Evolutionary conservation across 2,329 filamentous ascomycete species (phyloP).

Genomic region (Aspergillus sp.): DNA sequence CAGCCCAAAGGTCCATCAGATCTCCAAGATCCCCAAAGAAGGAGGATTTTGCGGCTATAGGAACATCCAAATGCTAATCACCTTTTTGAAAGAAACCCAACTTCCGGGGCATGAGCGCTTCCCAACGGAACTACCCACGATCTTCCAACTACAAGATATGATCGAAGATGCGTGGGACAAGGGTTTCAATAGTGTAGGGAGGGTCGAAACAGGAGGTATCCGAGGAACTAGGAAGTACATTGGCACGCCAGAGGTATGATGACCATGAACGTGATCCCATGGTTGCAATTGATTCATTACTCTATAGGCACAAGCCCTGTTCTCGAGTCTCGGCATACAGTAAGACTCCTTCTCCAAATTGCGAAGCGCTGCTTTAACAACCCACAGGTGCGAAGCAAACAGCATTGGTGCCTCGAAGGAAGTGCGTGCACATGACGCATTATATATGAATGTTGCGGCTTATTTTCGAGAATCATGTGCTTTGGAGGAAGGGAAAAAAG

Average conservation of each 20-base stretch:
- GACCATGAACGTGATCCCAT: not conserved
- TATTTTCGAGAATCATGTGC: constrained; percentile 68
- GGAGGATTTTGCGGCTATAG: constrained; percentile 94
- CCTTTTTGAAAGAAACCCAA: constrained; percentile 68
- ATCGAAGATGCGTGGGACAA: constrained; percentile 88
- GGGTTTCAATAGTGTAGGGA: constrained; percentile 74
- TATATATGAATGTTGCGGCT: constrained; percentile 69
- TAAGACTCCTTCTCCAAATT: constrained; percentile 40
- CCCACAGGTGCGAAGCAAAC: constrained; percentile 59
- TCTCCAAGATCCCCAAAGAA: constrained; percentile 79
- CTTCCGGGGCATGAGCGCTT: constrained; percentile 64
- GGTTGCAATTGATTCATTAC: constrained; percentile 13
- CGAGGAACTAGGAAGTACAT: constrained; percentile 92
- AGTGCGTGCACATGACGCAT: constrained; percentile 52
- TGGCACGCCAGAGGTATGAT: constrained; percentile 79
- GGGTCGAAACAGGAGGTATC: constrained; percentile 83
- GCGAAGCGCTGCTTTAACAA: constrained; percentile 13
- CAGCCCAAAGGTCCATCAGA: constrained; percentile 71
- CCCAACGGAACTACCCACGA: constrained; percentile 64
- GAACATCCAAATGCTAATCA: constrained; percentile 89
- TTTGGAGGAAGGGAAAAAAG: constrained; percentile 57
- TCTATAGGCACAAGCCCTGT: constrained; percentile 72
- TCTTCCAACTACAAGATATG: constrained; percentile 79
- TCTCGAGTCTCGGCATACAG: constrained; percentile 68
- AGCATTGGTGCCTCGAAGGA: constrained; percentile 55